Percentiles rank a stretch among this genome's conserved stretches.
These are phyloP conservation scores for Byssoonygena ceratinophila DNA, from an alignment of 2,329 filamentous ascomycete species.

Conservation along the genomic window DNA sequence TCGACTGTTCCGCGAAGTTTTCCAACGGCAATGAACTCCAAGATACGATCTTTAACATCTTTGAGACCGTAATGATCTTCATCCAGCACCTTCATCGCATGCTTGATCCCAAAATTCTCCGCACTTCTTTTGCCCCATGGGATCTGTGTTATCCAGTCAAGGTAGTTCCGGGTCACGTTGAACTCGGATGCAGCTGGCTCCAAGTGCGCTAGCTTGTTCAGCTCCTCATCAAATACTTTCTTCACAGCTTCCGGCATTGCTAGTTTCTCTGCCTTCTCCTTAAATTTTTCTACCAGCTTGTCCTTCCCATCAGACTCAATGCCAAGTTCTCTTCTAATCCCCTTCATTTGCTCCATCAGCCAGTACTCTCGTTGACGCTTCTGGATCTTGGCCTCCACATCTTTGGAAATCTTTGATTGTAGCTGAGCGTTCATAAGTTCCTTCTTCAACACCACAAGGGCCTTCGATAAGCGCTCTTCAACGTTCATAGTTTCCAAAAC, in stretches of 20 bases:
- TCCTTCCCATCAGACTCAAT: constrained; percentile 98
- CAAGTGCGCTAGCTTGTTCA: constrained; percentile 91
- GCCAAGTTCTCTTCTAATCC: constrained; percentile 85
- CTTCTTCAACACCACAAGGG: constrained; percentile 86
- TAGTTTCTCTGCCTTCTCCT: constrained; percentile 83
- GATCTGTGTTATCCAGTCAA: constrained; percentile 97
- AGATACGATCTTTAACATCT: constrained; percentile 94
- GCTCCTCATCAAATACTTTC: constrained; percentile 96
- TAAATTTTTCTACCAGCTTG: constrained; percentile 94
- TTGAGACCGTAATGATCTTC: constrained; percentile 96
- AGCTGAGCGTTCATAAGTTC: constrained; percentile 97
- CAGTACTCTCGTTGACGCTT: constrained; percentile 97
- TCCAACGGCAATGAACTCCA: constrained; percentile 96
- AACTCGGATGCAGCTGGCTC: constrained; percentile 96
- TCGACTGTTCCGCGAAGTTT: constrained; percentile 95
- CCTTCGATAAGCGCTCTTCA: constrained; percentile 84
- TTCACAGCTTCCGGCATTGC: constrained; percentile 95
- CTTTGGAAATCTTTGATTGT: constrained; percentile 94
- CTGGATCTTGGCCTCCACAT: constrained; percentile 93
- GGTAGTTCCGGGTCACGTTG: constrained; percentile 94
- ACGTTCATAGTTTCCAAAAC: constrained; percentile 81
- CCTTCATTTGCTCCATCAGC: constrained; percentile 99
- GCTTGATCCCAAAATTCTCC: constrained; percentile 91
- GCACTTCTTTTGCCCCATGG: constrained; percentile 92
- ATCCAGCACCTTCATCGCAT: constrained; percentile 81